Conservation (phyloP, 2,329 filamentous ascomycete species). For the Calonectria naviculata region DNA sequence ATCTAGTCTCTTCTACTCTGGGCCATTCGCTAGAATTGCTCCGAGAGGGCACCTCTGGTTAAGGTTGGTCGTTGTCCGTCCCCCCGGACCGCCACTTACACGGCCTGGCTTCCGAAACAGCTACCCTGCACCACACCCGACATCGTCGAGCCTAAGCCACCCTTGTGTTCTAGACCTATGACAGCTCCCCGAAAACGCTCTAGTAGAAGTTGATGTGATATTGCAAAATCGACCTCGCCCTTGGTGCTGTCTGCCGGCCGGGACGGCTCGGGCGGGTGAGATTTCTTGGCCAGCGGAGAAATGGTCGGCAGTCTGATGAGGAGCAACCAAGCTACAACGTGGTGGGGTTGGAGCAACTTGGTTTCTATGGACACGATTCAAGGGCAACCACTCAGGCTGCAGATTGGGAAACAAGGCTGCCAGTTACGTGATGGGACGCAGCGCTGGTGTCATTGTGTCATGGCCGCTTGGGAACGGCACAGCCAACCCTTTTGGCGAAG, state of each 20-base stretch:
- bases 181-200: neutral
- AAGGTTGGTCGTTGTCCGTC: neutral
- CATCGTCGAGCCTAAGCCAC: neutral
- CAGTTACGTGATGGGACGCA: constrained; percentile 19
- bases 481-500: constrained; percentile 2
- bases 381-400: neutral
- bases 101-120: neutral
- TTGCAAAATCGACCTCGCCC: neutral
- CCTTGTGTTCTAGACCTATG: neutral
- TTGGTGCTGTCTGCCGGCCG: neutral
- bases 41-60: too few relatives aligned
- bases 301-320: neutral
- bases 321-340: too few relatives aligned
- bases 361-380: neutral
- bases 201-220: neutral
- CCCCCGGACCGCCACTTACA: neutral
- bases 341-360: neutral
- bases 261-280: constrained; percentile 31
- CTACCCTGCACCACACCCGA: neutral
- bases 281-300: neutral
- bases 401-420: neutral
- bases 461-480: neutral
- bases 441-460: constrained; percentile 20
- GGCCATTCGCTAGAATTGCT: too few relatives aligned
- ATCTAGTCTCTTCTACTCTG: too few relatives aligned